Conservation (phyloP, 345 rosid genomes). For the Theobroma cacao region DNA sequence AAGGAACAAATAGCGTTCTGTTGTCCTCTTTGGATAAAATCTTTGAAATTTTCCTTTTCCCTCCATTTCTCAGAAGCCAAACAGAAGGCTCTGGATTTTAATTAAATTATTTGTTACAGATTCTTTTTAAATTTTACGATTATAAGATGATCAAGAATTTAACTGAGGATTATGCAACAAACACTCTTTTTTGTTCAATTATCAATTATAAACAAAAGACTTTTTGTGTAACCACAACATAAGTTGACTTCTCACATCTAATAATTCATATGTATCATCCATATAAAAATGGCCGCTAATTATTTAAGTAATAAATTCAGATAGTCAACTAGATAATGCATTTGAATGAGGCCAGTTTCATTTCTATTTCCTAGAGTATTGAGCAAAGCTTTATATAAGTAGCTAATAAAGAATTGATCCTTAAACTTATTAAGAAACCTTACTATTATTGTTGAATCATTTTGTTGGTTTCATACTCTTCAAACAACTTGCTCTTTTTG, state of each 20-base stretch:
- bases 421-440: neutral
- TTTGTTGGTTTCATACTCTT: neutral
- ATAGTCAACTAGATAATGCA: neutral
- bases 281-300: neutral
- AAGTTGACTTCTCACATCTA: conserved; percentile 7
- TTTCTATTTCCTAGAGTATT: neutral
- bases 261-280: neutral
- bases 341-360: too few species aligned
- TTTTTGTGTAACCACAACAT: neutral
- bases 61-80: neutral
- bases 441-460: neutral
- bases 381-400: neutral
- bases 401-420: neutral
- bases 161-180: neutral
- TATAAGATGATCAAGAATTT: conserved; percentile 5
- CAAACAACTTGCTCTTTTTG: neutral
- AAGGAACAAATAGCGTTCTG: neutral
- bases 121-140: neutral
- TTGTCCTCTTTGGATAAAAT: neutral
- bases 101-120: neutral
- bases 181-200: neutral
- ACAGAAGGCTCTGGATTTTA: neutral
- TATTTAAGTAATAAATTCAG: neutral
- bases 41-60: neutral
- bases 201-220: neutral